Base-by-base conservation (phyloP, 768 basidiomycete species). In the Hericium rajendrae region DNA sequence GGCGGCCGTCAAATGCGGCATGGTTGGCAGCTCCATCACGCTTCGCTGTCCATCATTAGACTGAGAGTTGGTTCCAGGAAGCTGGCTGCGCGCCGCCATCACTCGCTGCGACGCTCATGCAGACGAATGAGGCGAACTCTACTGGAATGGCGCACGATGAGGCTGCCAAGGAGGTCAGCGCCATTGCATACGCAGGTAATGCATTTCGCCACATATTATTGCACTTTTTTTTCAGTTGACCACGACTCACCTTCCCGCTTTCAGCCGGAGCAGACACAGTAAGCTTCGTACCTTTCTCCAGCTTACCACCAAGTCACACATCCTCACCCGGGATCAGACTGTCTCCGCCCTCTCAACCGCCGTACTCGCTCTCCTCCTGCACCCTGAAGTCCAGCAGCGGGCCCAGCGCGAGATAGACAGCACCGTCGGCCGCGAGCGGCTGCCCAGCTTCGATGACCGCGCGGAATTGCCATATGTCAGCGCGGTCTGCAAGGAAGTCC, bases 351-450 rank as follows among this genome's bases (percentile, higher is more conserved):
- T 67, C 2, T 32, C 49, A 2, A 54, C 61, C 13, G 58, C 66
- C 24, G 51, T 68, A 51, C 60, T 64, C 13, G 60, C 60, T 12
- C 62, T 68, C 60, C 38, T 57, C 4, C 55, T 63, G 12, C 39
- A 67, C 38, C 67, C 65, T 1, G 54, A 61, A 6, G 58, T 56
- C 8, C 63, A 64, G 32, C 18, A 18, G 16, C 48, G 49, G 2
- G 65, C 66, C 1, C 76, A 78, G 51, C 60, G 58, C 6, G 77
- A 76, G 49, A 65, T 79, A 11, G 74, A 78, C 38, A 48, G 53
- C 1, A 64, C 74, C 11, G 51, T 70, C 10, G 72, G 72, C 4
- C 54, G 53, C 10, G 64, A 67, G 24, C 67, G 73, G 0, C 63
- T 77, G 6, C 73, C 74, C 2, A 69, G 60, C 0, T 55, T 71